phyloP scores from a whole-genome alignment of 305 asterid species.

The Solanum hybrid region DNA sequence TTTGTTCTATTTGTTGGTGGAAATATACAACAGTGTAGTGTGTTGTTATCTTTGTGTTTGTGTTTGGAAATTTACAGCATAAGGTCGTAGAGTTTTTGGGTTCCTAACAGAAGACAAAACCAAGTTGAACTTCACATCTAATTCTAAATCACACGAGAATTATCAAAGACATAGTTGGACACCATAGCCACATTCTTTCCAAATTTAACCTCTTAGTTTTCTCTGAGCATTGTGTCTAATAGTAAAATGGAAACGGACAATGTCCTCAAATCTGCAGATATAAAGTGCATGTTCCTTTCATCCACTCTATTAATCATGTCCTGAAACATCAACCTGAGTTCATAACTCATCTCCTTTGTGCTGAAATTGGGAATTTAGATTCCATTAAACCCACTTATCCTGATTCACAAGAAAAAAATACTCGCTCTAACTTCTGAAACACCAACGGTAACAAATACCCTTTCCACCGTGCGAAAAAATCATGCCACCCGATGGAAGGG shows the following conservation, averaged over 20 bases:
- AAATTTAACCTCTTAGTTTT: not conserved
- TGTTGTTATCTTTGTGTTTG: not conserved
- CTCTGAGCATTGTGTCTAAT: not conserved
- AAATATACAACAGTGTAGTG: not conserved
- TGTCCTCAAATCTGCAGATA: not conserved
- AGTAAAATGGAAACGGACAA: not conserved
- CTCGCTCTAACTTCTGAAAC: not conserved
- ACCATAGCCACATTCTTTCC: not conserved
- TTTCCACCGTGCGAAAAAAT: not conserved
- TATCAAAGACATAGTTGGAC: not conserved
- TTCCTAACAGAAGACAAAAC: not conserved
- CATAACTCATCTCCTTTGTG: not conserved
- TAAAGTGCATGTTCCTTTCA: not conserved
- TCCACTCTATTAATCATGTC: not conserved
- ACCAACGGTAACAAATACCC: not conserved
- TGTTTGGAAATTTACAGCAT: not conserved
- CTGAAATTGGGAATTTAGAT: not conserved
- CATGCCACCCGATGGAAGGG: not conserved
- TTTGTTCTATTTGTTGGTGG: not conserved
- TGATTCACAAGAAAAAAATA: not conserved
- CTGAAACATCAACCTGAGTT: not conserved
- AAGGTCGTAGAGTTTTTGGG: not conserved
- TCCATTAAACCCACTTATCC: not conserved
- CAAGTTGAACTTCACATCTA: not conserved
- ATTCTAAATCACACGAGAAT: not conserved